A percentile compares a stretch with the other conserved stretches of the same genome.
Conservation (phyloP, 371 early-diverging fungal genomes). For the Rhizopus microsporus region DNA sequence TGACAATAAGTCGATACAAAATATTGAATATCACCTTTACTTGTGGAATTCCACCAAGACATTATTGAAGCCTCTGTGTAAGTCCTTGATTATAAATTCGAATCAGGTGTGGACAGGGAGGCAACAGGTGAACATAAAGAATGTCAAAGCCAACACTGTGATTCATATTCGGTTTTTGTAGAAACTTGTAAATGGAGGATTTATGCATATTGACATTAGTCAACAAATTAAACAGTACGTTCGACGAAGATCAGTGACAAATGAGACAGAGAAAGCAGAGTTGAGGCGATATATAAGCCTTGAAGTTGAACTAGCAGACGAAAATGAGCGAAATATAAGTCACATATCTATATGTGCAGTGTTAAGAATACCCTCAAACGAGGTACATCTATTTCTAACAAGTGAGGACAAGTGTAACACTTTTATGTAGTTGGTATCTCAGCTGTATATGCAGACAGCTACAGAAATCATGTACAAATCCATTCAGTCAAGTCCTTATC, state of each 20-base stretch:
- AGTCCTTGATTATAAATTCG: slow-evolving; percentile 9
- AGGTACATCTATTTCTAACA: slow-evolving; percentile 11
- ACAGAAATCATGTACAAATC: slow-evolving; percentile 23
- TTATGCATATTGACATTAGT: slow-evolving; percentile 28
- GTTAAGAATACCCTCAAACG: slow-evolving; percentile 12
- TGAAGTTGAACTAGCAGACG: slow-evolving; percentile 13
- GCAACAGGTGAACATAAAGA: slow-evolving; percentile 7
- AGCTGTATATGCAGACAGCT: slow-evolving; percentile 24
- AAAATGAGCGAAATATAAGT: slow-evolving; percentile 25
- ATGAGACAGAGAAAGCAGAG: background rate
- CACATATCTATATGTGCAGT: slow-evolving; percentile 27
- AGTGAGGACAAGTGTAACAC: background rate
- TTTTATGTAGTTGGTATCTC: slow-evolving; percentile 15
- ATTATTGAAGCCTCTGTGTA: slow-evolving; percentile 23
- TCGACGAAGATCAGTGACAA: background rate
- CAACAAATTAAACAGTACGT: background rate
- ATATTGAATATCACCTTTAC: slow-evolving; percentile 20
- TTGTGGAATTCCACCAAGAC: slow-evolving; percentile 29
- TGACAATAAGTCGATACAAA: slow-evolving; percentile 1
- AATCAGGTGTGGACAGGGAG: slow-evolving; percentile 17
- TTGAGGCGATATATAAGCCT: background rate
- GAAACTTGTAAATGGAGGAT: slow-evolving; percentile 18
- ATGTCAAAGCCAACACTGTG: background rate
- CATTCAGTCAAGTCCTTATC: slow-evolving; percentile 17
- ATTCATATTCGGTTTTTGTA: slow-evolving; percentile 1